A percentile compares a stretch with the other conserved stretches of the same genome.
phyloP scores from a whole-genome alignment of 768 basidiomycete genomes.

The Phlebiopsis gigantea region DNA sequence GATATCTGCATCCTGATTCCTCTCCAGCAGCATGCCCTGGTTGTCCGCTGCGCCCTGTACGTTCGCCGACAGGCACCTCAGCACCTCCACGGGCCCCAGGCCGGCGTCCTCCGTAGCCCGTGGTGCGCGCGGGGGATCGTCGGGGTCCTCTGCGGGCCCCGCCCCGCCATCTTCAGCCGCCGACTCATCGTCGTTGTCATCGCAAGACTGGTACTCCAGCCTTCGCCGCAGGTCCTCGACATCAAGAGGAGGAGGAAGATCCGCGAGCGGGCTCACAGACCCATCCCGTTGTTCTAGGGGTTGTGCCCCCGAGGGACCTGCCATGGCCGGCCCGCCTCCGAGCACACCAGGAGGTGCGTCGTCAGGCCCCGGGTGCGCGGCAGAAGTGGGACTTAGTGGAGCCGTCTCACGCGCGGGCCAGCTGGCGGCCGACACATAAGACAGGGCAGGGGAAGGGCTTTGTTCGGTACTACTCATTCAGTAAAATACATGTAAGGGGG shows the following conservation, averaged over 20 bases:
- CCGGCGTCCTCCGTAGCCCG: not conserved
- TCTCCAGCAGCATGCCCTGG: not conserved
- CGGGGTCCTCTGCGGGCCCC: too few relatives aligned
- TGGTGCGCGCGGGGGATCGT: too few relatives aligned
- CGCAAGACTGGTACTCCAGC: too few relatives aligned
- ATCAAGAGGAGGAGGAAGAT: not conserved
- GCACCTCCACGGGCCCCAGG: not conserved
- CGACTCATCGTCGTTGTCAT: too few relatives aligned
- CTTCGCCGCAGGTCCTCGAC: not conserved
- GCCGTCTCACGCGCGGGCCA: not conserved
- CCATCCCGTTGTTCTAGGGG: too few relatives aligned
- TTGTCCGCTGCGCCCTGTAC: slow-evolving; percentile 7
- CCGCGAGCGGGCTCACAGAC: too few relatives aligned
- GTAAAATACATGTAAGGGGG: not conserved
- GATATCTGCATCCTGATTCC: slow-evolving; percentile 3
- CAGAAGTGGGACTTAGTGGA: too few relatives aligned
- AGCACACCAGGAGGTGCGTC: too few relatives aligned
- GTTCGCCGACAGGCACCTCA: slow-evolving; percentile 3
- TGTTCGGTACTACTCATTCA: not conserved
- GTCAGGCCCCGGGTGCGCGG: too few relatives aligned
- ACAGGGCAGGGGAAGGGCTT: not conserved
- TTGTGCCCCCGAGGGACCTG: too few relatives aligned
- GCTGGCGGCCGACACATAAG: not conserved
- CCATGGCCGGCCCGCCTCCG: too few relatives aligned
- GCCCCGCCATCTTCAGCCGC: too few relatives aligned